phyloP scores from a whole-genome alignment of 2,329 filamentous ascomycete genomes.

The Furcasterigmium furcatum region DNA sequence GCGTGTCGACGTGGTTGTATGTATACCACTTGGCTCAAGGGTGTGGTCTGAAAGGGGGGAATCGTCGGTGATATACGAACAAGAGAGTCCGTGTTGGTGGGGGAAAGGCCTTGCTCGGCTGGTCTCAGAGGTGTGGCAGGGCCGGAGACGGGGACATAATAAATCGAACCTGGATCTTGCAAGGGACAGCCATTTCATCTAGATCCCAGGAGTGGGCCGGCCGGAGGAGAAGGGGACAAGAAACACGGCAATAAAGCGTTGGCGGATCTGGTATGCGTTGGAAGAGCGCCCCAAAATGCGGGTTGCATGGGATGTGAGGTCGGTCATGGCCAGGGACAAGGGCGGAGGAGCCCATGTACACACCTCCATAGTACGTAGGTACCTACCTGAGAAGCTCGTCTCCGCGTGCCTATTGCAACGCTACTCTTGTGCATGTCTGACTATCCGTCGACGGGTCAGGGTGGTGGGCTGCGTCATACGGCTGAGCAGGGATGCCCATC shows the following conservation, averaged over 20 bases:
- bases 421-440: conserved; percentile 10
- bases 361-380: too few species aligned
- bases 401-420: not conserved
- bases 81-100: conserved; percentile 21
- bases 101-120: conserved; percentile 11
- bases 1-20: too few species aligned
- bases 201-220: conserved; percentile 32
- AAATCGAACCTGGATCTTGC: conserved; percentile 26
- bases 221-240: conserved; percentile 16
- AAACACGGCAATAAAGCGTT: conserved; percentile 13
- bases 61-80: conserved; percentile 3
- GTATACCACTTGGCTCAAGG: too few species aligned
- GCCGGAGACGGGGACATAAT: conserved; percentile 12
- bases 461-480: conserved; percentile 20
- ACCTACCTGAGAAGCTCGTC: too few species aligned
- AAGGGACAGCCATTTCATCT: conserved; percentile 30
- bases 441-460: not conserved
- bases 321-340: not conserved
- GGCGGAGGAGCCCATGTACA: conserved; percentile 6
- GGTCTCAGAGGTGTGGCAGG: conserved; percentile 23
- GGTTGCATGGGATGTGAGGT: conserved; percentile 22
- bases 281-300: conserved; percentile 23
- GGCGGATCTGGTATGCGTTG: conserved; percentile 16
- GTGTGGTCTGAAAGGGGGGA: not conserved
- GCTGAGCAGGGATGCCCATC: conserved; percentile 24